Evolutionary conservation across 192 early-diverging fungal species (phyloP).

Genomic region (Coemansia aciculifera): DNA sequence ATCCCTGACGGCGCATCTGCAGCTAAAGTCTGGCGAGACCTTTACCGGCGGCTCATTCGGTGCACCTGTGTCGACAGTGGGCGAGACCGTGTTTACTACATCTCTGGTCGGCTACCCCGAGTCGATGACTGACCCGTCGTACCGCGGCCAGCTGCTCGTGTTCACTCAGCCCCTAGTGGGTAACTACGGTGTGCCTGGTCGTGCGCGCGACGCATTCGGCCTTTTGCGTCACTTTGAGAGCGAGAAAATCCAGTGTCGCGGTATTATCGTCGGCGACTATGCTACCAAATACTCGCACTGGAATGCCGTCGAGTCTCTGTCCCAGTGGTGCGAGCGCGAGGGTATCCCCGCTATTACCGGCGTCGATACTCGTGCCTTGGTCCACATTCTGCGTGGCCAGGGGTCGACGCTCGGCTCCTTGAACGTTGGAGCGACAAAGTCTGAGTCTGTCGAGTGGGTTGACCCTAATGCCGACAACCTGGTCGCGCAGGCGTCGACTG

Average conservation of each 20-base stretch:
- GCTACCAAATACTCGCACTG: slow-evolving; percentile 90
- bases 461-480: slow-evolving; percentile 94
- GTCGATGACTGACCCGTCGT: slow-evolving; percentile 97
- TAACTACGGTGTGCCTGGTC: slow-evolving; percentile 96
- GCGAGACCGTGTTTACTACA: slow-evolving; percentile 94
- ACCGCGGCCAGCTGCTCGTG: slow-evolving; percentile 96
- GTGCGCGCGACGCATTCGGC: slow-evolving; percentile 79
- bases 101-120: slow-evolving; percentile 88
- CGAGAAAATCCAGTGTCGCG: slow-evolving; percentile 87
- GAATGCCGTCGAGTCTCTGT: slow-evolving; percentile 79
- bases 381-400: slow-evolving; percentile 90
- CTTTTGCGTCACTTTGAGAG: slow-evolving; percentile 95
- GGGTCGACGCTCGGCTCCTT: slow-evolving; percentile 91
- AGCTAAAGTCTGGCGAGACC: slow-evolving; percentile 76
- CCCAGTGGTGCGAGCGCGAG: slow-evolving; percentile 89
- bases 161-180: slow-evolving; percentile 96
- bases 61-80: slow-evolving; percentile 65
- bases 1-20: slow-evolving; percentile 62
- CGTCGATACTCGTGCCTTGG: slow-evolving; percentile 94
- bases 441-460: slow-evolving; percentile 80
- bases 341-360: slow-evolving; percentile 90
- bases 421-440: slow-evolving; percentile 70
- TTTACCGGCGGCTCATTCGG: slow-evolving; percentile 90
- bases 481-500: slow-evolving; percentile 89
- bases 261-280: slow-evolving; percentile 88